These are phyloP conservation scores for Globisporangium cylindrosporum DNA, from an alignment of 352 stramenopile genomes.

Conservation along the genomic window DNA sequence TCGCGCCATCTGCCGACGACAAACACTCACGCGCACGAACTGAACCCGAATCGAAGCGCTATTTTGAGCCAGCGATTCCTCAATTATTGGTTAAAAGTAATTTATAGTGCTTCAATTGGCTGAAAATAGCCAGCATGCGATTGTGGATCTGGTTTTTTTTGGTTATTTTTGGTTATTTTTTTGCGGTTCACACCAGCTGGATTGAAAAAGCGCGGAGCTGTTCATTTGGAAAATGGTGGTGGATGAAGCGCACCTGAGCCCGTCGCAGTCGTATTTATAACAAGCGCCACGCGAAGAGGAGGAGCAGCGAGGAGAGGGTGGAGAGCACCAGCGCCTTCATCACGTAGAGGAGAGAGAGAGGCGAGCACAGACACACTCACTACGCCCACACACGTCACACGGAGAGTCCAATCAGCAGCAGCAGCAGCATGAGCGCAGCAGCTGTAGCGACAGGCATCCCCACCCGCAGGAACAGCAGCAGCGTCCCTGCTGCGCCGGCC, in stretches of 20 bases:
- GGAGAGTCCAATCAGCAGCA: background rate
- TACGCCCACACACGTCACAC: background rate
- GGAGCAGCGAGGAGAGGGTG: background rate
- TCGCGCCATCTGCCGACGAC: background rate
- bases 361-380: background rate
- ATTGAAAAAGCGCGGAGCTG: background rate
- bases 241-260: background rate
- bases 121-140: background rate
- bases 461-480: constrained; percentile 13
- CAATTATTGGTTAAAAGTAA: background rate
- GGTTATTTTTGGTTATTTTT: background rate
- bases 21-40: background rate
- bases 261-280: constrained; percentile 11
- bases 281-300: constrained; percentile 4
- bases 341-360: background rate
- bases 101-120: background rate
- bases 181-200: background rate
- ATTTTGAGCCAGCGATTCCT: background rate
- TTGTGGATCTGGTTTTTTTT: background rate
- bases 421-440: constrained; percentile 11
- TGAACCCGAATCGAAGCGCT: background rate
- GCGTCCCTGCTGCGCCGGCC: background rate
- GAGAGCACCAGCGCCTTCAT: background rate
- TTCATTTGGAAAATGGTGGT: constrained; percentile 12
- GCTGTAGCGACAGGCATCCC: constrained; percentile 11